Conservation (phyloP, 257 asterid species). For the Solanum phureja region DNA sequence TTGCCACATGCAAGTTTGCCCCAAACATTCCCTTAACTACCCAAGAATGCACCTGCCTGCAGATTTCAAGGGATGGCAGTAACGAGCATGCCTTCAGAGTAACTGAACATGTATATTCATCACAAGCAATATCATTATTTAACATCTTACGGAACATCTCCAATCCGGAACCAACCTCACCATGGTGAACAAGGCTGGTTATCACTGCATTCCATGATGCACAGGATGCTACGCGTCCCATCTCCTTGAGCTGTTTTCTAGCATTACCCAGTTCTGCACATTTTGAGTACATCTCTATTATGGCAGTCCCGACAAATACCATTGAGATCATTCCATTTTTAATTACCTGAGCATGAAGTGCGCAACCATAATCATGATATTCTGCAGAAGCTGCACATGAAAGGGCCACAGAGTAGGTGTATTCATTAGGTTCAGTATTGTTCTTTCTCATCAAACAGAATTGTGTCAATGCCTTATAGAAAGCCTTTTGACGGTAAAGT, state of each 20-base stretch:
- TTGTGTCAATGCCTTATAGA: conserved; percentile 6
- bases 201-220: conserved; percentile 18
- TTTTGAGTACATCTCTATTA: conserved; percentile 12
- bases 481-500: conserved; percentile 5
- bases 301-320: conserved; percentile 11
- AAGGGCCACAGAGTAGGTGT: conserved; percentile 12
- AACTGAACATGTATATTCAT: conserved; percentile 14
- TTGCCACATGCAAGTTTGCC: conserved; percentile 9
- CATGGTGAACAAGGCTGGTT: conserved; percentile 9
- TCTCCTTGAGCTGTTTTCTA: conserved; percentile 1
- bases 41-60: conserved; percentile 17
- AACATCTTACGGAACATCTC: conserved; percentile 3
- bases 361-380: not conserved
- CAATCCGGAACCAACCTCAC: not conserved
- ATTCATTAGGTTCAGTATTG: conserved; percentile 11
- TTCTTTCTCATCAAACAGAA: conserved; percentile 10
- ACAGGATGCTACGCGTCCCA: conserved; percentile 4
- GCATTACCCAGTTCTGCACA: conserved; percentile 11
- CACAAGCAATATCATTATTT: not conserved
- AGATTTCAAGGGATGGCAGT: conserved; percentile 1
- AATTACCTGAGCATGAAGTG: conserved; percentile 8
- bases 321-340: conserved; percentile 16
- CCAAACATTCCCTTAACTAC: conserved; percentile 4
- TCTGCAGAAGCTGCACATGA: conserved; percentile 7
- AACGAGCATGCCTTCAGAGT: conserved; percentile 5